Evolutionary conservation across 2,329 filamentous ascomycete genomes (phyloP).

Genomic region (Sarocladiaceae sp.): DNA sequence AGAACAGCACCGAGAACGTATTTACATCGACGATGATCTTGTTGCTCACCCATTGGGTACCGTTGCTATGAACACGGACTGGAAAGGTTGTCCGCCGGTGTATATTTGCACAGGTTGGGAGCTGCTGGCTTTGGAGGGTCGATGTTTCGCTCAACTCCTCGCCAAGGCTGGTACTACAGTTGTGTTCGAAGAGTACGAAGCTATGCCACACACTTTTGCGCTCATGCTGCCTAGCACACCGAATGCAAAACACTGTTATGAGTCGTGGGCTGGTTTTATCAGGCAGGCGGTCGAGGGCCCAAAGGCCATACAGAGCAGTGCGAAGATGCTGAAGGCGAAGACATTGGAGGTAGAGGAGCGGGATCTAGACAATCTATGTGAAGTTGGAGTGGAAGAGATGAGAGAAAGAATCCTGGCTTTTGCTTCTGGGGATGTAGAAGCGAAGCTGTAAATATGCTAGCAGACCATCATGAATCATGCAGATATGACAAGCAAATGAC

Average conservation of each 20-base stretch:
- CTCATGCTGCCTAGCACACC: slow-evolving; percentile 46
- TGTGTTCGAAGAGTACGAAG: slow-evolving; percentile 69
- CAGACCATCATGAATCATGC: not conserved
- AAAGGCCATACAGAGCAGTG: slow-evolving; percentile 31
- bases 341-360: slow-evolving; percentile 44
- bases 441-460: not conserved
- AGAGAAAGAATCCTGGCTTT: slow-evolving; percentile 20
- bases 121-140: slow-evolving; percentile 63
- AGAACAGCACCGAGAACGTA: slow-evolving; percentile 44
- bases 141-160: slow-evolving; percentile 54
- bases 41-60: slow-evolving; percentile 65
- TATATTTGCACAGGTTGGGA: slow-evolving; percentile 70
- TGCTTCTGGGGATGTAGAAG: not conserved
- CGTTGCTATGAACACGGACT: slow-evolving; percentile 53
- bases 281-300: slow-evolving; percentile 32
- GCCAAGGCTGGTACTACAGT: slow-evolving; percentile 54
- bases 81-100: slow-evolving; percentile 60
- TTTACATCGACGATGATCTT: slow-evolving; percentile 52
- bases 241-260: slow-evolving; percentile 47
- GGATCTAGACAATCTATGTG: slow-evolving; percentile 37
- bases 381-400: slow-evolving; percentile 40
- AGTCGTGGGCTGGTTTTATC: slow-evolving; percentile 55
- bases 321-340: slow-evolving; percentile 44
- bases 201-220: slow-evolving; percentile 75
- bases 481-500: too few relatives aligned